Base-by-base conservation (phyloP, 331 rosid genomes). In the Rosa hybrid region DNA sequence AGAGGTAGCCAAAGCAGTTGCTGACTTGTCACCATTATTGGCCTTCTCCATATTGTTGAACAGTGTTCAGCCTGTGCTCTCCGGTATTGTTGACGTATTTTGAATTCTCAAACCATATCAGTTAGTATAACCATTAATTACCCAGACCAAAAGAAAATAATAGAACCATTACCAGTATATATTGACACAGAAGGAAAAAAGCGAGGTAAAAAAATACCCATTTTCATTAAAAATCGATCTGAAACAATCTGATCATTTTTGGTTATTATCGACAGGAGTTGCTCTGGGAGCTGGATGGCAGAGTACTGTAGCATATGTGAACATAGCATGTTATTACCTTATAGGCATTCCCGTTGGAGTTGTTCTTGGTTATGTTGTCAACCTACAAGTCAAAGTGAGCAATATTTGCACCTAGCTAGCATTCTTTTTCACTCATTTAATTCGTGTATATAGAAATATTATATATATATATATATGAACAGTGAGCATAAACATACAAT, bases 231-330 rank as follows among this genome's bases (percentile, higher is more conserved):
- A 62, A 65, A 38, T 67, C 6, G 9, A 56, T 56, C 12, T 56
- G 62, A 18, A 56, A 56, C 20, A 4, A 2, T 11, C 16, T 60
- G 14, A 60, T 60, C 23, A 54, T n/a, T 34, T 21, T 60, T 30
- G 14, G 3, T 64, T 60, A 17, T 12, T 5, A 54, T 42, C 48
- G 1, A 56, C 68, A 90, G 91, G 91, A 50, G 93, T 88, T 51
- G 83, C 91, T 56, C 42, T 90, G 62, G 93, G 93, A 82, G 93
- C 93, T 45, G 91, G 93, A 0, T 86, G 91, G 89, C 93, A 87
- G 78, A 84, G 88, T 42, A 23, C 54, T 39, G 91, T 90, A 17
- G 91, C 93, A 76, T 90, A 87, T 16, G 86, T 90, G 6, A 90
- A 90, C 85, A 71, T 90, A 64, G 89, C 79, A 0, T 84, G 90